phyloP scores from a whole-genome alignment of 2,329 filamentous ascomycete species.

The Rhinocladiella mackenziei region DNA sequence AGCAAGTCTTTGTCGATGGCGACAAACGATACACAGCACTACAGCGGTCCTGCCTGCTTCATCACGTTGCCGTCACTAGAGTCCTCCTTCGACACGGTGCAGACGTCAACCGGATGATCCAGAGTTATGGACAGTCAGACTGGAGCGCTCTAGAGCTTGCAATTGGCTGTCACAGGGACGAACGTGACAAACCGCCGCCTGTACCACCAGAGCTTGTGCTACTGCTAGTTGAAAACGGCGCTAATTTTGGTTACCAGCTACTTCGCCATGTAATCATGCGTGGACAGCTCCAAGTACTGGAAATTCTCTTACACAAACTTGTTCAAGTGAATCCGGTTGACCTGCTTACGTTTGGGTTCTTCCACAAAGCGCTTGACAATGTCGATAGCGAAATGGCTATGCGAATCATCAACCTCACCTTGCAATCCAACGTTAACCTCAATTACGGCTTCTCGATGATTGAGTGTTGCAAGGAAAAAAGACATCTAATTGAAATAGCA shows the following conservation, averaged over 20 bases:
- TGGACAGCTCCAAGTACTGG: background rate
- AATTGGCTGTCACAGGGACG: background rate
- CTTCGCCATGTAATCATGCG: background rate
- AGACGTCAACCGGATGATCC: background rate
- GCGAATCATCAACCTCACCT: background rate
- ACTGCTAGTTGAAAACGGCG: background rate
- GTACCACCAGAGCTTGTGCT: background rate
- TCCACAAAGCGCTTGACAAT: background rate
- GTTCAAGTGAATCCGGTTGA: background rate
- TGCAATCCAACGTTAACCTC: background rate
- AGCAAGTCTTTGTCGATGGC: background rate
- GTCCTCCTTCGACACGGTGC: constrained; percentile 2
- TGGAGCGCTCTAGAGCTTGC: background rate
- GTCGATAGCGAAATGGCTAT: background rate
- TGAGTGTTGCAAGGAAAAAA: background rate
- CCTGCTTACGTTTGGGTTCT: constrained; percentile 1
- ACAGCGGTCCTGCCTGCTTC: background rate
- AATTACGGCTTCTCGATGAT: background rate
- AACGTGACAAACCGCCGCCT: background rate
- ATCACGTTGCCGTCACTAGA: background rate
- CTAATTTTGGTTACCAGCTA: background rate
- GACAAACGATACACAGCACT: background rate
- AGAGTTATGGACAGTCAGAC: background rate
- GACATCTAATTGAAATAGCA: background rate
- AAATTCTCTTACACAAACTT: background rate